Conservation (phyloP, 352 stramenopile genomes). For the Globisporangium solare region DNA sequence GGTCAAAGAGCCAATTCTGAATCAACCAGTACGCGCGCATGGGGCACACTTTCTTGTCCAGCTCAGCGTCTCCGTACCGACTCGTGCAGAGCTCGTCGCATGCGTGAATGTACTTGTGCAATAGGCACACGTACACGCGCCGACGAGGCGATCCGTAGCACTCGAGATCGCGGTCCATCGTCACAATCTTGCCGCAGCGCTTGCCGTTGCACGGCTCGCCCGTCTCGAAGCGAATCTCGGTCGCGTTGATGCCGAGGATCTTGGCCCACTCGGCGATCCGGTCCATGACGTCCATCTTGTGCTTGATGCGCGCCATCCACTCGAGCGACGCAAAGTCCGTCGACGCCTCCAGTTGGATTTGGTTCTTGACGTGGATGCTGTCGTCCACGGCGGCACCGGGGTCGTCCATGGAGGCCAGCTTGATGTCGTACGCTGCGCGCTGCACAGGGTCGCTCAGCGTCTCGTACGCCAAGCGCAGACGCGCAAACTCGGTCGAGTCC, state of each 20-base stretch:
- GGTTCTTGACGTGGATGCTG: constrained; percentile 40
- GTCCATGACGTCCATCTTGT: constrained; percentile 87
- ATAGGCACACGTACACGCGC: constrained; percentile 69
- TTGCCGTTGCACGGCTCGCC: constrained; percentile 53
- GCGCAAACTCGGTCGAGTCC: constrained; percentile 54
- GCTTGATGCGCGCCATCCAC: constrained; percentile 79
- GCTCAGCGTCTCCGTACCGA: constrained; percentile 42
- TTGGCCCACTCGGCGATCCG: constrained; percentile 69
- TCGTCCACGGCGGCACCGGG: constrained; percentile 11
- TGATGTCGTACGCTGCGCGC: constrained; percentile 52
- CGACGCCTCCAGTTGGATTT: constrained; percentile 60
- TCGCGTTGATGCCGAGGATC: constrained; percentile 52
- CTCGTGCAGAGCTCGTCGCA: constrained; percentile 75
- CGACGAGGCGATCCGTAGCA: constrained; percentile 61
- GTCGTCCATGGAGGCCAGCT: constrained; percentile 23
- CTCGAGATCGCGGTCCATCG: constrained; percentile 75
- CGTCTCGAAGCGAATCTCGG: constrained; percentile 68
- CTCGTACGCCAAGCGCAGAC: constrained; percentile 65
- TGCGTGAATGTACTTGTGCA: constrained; percentile 81
- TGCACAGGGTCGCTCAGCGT: constrained; percentile 58
- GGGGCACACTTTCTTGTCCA: constrained; percentile 59
- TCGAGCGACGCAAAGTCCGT: constrained; percentile 76
- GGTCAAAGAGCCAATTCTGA: constrained; percentile 77
- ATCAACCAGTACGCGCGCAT: constrained; percentile 77
- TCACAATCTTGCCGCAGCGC: constrained; percentile 74